Evolutionary conservation across 345 rosid species (phyloP).

Genomic region (Lepidium didymum): DNA sequence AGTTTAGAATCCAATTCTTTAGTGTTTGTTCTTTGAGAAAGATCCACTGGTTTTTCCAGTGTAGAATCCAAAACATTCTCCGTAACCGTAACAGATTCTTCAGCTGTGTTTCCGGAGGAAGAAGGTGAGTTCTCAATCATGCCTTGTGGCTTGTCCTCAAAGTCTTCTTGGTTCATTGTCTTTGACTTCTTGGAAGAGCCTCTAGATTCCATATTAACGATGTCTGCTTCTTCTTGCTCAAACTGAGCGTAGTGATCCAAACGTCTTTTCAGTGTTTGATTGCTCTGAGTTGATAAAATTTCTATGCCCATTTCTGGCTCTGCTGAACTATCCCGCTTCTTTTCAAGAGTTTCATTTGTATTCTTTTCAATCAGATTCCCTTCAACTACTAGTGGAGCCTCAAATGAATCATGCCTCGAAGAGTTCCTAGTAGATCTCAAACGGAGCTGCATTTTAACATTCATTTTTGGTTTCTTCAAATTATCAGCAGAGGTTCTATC

Average conservation of each 20-base stretch:
- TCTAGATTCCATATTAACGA: neutral
- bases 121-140: neutral
- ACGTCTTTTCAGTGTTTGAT: neutral
- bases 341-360: neutral
- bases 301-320: neutral
- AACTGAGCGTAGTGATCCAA: neutral
- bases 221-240: neutral
- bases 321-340: constrained; percentile 5
- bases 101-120: neutral
- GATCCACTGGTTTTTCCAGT: neutral
- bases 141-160: neutral
- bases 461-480: neutral
- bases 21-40: neutral
- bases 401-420: neutral
- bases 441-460: neutral
- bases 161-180: neutral
- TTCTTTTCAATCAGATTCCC: constrained; percentile 4
- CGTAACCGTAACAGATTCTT: neutral
- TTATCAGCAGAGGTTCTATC: neutral
- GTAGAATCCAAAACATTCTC: constrained; percentile 8
- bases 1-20: neutral
- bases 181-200: constrained; percentile 8
- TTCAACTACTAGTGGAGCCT: constrained; percentile 6
- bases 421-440: neutral
- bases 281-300: neutral